These are phyloP conservation scores for Wickerhamomyces sp. DNA, from an alignment of 1,139 yeast genomes.

Conservation along the genomic window DNA sequence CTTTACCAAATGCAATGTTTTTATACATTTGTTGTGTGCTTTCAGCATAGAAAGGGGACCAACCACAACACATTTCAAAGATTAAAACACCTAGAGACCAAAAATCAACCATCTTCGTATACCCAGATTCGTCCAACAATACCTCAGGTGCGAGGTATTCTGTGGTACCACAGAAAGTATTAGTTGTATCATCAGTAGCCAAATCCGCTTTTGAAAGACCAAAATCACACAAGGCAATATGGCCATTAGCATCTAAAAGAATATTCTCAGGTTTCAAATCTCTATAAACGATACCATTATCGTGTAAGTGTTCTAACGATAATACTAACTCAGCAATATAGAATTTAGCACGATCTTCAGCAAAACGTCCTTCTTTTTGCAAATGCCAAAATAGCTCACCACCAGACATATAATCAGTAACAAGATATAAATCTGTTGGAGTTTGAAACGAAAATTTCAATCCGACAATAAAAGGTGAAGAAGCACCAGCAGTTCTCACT, in stretches of 20 bases:
- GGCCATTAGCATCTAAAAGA: conserved; percentile 91
- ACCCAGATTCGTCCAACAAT: conserved; percentile 75
- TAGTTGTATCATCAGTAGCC: conserved; percentile 80
- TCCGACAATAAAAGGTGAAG: conserved; percentile 89
- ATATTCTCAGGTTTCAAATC: conserved; percentile 92
- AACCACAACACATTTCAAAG: conserved; percentile 94
- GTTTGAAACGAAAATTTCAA: conserved; percentile 95
- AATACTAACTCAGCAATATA: conserved; percentile 92
- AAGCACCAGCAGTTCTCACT: conserved; percentile 83
- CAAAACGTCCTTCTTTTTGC: conserved; percentile 91
- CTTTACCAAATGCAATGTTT: conserved; percentile 97
- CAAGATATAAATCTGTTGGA: conserved; percentile 83
- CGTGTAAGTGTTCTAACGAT: conserved; percentile 88
- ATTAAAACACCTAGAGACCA: conserved; percentile 82
- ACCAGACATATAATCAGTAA: conserved; percentile 97
- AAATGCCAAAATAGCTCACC: conserved; percentile 98
- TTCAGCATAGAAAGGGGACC: conserved; percentile 99
- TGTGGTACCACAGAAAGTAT: conserved; percentile 97
- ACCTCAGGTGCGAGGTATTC: conserved; percentile 86
- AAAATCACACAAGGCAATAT: conserved; percentile 93
- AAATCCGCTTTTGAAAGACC: conserved; percentile 93
- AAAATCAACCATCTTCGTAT: conserved; percentile 83
- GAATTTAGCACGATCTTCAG: conserved; percentile 90
- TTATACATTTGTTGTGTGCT: conserved; percentile 98
- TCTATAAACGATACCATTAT: conserved; percentile 86